Percentiles rank a stretch among this genome's conserved stretches.
These are phyloP conservation scores for Lactifluus rugatus DNA, from an alignment of 768 basidiomycete species.

Conservation along the genomic window DNA sequence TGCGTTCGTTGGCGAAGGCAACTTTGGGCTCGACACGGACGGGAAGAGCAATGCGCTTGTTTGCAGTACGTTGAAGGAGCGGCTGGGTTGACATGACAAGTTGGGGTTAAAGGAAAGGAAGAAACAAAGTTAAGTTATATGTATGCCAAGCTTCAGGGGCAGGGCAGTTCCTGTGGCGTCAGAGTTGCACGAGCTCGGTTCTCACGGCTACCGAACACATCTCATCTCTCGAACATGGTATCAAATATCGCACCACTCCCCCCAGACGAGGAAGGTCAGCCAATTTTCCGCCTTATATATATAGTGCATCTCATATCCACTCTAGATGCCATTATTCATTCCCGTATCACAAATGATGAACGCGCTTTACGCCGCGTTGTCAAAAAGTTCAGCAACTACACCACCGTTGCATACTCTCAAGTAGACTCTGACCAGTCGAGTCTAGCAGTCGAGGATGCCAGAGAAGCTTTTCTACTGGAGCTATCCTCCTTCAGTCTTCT, in stretches of 20 bases:
- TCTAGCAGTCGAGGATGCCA: constrained; percentile 50
- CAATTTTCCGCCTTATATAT: neutral
- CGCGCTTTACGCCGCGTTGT: constrained; percentile 66
- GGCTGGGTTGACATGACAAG: constrained; percentile 89
- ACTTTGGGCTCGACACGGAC: constrained; percentile 92
- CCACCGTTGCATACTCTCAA: constrained; percentile 44
- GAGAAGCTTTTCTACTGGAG: constrained; percentile 73
- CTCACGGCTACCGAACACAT: too few relatives aligned
- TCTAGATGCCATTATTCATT: constrained; percentile 68
- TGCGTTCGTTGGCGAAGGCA: constrained; percentile 89
- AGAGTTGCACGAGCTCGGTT: too few relatives aligned
- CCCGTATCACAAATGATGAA: constrained; percentile 77
- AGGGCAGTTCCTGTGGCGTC: too few relatives aligned
- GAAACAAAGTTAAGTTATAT: neutral
- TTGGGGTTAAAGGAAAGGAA: neutral
- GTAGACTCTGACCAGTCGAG: constrained; percentile 26
- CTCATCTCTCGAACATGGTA: constrained; percentile 2
- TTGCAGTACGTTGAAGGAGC: constrained; percentile 85
- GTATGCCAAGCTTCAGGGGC: neutral
- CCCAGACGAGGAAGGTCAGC: constrained; percentile 53
- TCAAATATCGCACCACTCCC: constrained; percentile 37
- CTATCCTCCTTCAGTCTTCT: constrained; percentile 64
- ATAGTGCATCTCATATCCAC: neutral
- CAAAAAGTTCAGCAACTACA: constrained; percentile 73
- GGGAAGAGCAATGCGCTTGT: constrained; percentile 93